Conservation (phyloP, 306 rosid genomes). For the Acmispon strigosus region DNA sequence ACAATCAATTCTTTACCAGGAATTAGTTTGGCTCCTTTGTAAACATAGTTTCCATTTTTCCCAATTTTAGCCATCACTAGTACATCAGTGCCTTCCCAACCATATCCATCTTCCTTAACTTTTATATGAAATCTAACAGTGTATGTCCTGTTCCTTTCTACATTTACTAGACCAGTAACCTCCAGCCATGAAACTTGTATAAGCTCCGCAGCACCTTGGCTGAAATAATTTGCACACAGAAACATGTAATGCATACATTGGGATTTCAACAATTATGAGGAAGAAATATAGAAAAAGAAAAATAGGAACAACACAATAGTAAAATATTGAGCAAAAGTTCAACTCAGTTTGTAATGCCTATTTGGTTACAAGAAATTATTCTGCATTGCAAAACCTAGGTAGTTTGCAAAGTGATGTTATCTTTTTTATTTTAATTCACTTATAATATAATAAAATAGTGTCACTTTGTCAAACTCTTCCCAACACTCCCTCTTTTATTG, state of each 20-base stretch:
- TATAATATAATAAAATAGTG: too few species aligned
- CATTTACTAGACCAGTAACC: constrained; percentile 15
- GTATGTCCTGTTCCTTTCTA: fast-evolving
- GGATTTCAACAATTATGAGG: too few species aligned
- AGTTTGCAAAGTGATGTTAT: too few species aligned
- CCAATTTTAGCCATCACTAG: constrained; percentile 77
- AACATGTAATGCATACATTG: neutral
- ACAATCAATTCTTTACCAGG: fast-evolving
- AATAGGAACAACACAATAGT: too few species aligned
- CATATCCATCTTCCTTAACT: constrained; percentile 39
- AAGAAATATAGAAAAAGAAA: too few species aligned
- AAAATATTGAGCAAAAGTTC: too few species aligned
- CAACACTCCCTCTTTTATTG: too few species aligned
- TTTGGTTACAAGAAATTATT: too few species aligned
- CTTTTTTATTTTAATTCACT: too few species aligned
- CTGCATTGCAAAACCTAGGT: too few species aligned
- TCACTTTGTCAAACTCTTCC: too few species aligned
- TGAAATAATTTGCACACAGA: neutral
- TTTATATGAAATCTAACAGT: constrained; percentile 10
- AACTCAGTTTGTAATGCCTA: too few species aligned
- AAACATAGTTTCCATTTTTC: constrained; percentile 9
- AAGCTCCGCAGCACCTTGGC: neutral
- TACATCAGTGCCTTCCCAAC: constrained; percentile 46
- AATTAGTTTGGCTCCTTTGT: neutral
- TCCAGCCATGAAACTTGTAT: constrained; percentile 81